phyloP scores from a whole-genome alignment of 768 basidiomycete species.

The Leccinum broughii region DNA sequence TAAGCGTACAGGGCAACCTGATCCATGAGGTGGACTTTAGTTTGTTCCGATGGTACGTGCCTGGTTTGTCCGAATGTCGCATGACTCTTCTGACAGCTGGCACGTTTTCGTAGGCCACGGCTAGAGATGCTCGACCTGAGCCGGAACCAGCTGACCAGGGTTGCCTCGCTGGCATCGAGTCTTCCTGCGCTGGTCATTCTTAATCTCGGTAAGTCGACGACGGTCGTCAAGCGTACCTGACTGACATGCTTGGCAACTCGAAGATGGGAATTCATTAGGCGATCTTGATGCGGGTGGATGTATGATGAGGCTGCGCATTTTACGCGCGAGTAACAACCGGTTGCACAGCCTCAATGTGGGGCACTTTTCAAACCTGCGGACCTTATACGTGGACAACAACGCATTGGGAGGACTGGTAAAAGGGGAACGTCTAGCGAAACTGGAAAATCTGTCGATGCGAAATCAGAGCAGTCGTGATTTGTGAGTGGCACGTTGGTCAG shows the following conservation, averaged over 20 bases:
- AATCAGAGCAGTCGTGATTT: slow-evolving; percentile 78
- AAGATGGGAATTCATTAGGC: slow-evolving; percentile 74
- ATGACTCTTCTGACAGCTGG: slow-evolving; percentile 12
- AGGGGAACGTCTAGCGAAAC: slow-evolving; percentile 58
- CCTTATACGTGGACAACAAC: slow-evolving; percentile 93
- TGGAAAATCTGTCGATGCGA: slow-evolving; percentile 91
- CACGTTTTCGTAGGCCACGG: slow-evolving; percentile 40
- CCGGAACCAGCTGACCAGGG: slow-evolving; percentile 61
- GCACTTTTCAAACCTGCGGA: slow-evolving; percentile 71
- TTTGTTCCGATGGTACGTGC: slow-evolving; percentile 61
- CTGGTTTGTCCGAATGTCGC: slow-evolving; percentile 10
- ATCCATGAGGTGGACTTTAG: slow-evolving; percentile 62
- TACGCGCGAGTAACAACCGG: slow-evolving; percentile 83
- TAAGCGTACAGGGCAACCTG: slow-evolving; percentile 77
- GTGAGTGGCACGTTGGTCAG: slow-evolving; percentile 50
- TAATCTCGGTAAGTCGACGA: slow-evolving; percentile 72
- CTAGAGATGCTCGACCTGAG: slow-evolving; percentile 85
- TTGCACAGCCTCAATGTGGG: slow-evolving; percentile 64
- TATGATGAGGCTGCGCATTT: slow-evolving; percentile 75
- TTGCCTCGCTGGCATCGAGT: slow-evolving; percentile 58
- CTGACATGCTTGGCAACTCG: slow-evolving; percentile 19
- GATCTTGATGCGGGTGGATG: slow-evolving; percentile 52
- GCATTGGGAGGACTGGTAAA: slow-evolving; percentile 50
- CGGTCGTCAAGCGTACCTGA: slow-evolving; percentile 13
- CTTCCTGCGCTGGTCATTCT: slow-evolving; percentile 66